Evolutionary conservation across 768 basidiomycete species (phyloP), one percentile per base, ranked within the genome.

Genomic region (Mycena chlorophos): DNA sequence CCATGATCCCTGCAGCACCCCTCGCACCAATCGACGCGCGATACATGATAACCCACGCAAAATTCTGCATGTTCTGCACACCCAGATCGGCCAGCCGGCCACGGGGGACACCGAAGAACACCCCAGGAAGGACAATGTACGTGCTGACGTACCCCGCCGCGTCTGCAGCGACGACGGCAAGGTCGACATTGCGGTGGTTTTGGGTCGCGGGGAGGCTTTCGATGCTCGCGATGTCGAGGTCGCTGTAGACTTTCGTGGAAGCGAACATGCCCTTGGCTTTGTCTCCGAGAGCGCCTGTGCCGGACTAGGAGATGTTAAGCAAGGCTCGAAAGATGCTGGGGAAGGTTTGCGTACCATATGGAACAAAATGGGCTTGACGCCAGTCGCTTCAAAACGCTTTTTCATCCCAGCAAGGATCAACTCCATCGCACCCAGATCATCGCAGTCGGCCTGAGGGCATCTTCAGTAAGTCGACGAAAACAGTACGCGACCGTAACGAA

Each of bases 131-230:
- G 27, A 54, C 50, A n/a, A 59, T 54, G 54, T 55, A 55, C 23
- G 57, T 46, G 17, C 45, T 29, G 14, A n/a, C 20, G 50, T 49
- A 49, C 5, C 16, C 59, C 55, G 8, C 23, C 34, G 70, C 68
- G 57, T 81, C 77, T 4, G 81, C 83, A 3, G 73, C 72, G 4
- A 81, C 69, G 34, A 85, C 52, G 4, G 67, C 62, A 20, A 79
- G 63, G 55, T 85, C 85, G 3, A 86, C 79, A 17, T 70, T 56
- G 37, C 81, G 77, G 60, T 84, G 82, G 0, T 71, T 68, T 51
- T 78, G 77, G 3, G 74, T 78, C 5, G 61, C 63, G 2, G 82
- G 73, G 6, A 85, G 60, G 1, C 72, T 61, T 47, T 77, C 79
- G 17, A 86, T 68, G 52, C 71, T 71, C 14, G 71, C 67, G 2